These are phyloP conservation scores for Boletus edulis DNA, from an alignment of 768 basidiomycete genomes.

Conservation along the genomic window DNA sequence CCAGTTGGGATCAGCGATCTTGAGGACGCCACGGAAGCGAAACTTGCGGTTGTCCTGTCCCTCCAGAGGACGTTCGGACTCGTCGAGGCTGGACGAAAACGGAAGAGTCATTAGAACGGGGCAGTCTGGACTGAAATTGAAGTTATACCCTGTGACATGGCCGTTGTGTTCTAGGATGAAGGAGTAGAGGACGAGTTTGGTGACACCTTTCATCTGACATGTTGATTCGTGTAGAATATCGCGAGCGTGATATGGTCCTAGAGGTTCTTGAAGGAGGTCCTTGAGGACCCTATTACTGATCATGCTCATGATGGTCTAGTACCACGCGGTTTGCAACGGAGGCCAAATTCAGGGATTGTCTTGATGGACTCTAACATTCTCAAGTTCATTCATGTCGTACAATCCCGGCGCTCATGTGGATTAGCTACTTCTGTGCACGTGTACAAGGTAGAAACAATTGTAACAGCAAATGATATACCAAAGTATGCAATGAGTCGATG, in stretches of 20 bases:
- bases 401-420: background rate
- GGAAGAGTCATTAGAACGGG: background rate
- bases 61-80: slow-evolving; percentile 39
- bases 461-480: slow-evolving; percentile 32
- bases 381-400: background rate
- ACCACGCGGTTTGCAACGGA: background rate
- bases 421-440: slow-evolving; percentile 23
- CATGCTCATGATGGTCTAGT: slow-evolving; percentile 7
- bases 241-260: slow-evolving; percentile 31
- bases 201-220: slow-evolving; percentile 15
- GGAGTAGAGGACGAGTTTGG: slow-evolving; percentile 25
- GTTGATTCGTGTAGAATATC: slow-evolving; percentile 19
- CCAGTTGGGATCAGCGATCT: slow-evolving; percentile 45
- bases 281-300: slow-evolving; percentile 15
- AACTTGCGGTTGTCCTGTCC: slow-evolving; percentile 35
- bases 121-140: background rate
- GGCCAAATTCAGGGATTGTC: background rate
- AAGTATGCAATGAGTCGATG: slow-evolving; percentile 25
- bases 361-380: too few relatives aligned
- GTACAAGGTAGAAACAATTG: slow-evolving; percentile 28
- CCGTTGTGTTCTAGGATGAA: slow-evolving; percentile 29
- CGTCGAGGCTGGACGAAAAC: slow-evolving; percentile 41
- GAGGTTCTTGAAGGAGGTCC: slow-evolving; percentile 25
- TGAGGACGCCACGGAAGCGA: slow-evolving; percentile 51
- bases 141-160: slow-evolving; percentile 24